A percentile compares a stretch with the other conserved stretches of the same genome.
Conservation (phyloP, 139 green algal species). For the Bryopsis sp. region DNA sequence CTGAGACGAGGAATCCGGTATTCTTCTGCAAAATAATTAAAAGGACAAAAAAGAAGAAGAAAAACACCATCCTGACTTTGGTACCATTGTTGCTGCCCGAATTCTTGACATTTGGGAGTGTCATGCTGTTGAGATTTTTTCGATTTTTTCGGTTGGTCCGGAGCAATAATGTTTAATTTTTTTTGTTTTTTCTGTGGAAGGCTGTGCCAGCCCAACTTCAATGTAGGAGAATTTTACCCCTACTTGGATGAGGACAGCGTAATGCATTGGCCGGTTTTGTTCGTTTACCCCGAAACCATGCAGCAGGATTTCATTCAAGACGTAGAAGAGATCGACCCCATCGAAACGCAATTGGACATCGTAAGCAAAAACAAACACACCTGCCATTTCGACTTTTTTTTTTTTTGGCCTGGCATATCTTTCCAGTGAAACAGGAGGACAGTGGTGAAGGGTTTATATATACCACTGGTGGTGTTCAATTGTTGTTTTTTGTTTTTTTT, state of each 20-base stretch:
- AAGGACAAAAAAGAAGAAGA: no score
- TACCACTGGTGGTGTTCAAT: not conserved
- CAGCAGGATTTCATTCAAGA: constrained; percentile 75
- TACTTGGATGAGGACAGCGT: constrained; percentile 38
- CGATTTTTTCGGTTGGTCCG: no score
- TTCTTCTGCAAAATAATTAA: no score
- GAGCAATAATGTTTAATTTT: no score
- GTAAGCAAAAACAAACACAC: constrained; percentile 28
- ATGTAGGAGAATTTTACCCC: constrained; percentile 37
- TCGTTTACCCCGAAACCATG: constrained; percentile 81
- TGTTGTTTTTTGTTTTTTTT: not conserved
- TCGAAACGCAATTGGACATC: constrained; percentile 67
- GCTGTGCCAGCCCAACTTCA: constrained; percentile 35
- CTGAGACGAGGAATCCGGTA: no score
- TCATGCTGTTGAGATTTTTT: no score
- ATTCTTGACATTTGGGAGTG: no score
- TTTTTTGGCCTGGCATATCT: not conserved
- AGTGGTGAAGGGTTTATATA: not conserved
- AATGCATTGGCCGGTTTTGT: constrained; percentile 75
- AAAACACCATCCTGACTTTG: no score
- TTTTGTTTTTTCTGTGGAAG: constrained; percentile 18
- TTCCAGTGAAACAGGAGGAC: not conserved
- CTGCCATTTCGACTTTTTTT: not conserved
- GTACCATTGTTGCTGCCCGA: no score
- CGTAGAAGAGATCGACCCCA: constrained; percentile 52